These are phyloP conservation scores for Helicocarpus griseus DNA, from an alignment of 2,329 filamentous ascomycete species.

Conservation along the genomic window DNA sequence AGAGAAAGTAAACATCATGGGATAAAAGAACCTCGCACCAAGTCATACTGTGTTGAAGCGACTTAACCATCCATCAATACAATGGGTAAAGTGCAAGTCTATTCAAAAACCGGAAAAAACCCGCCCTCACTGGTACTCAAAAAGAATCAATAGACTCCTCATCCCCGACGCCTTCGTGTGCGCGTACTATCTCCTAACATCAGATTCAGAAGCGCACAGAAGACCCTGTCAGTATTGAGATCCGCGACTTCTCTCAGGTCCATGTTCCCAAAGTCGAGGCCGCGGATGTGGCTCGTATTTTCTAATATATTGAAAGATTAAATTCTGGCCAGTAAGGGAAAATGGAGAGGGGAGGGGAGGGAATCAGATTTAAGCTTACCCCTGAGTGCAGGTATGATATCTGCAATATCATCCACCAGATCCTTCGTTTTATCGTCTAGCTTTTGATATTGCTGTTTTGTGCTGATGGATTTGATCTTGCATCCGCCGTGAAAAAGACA, in stretches of 20 bases:
- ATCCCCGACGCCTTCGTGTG: background rate
- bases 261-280: background rate
- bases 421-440: background rate
- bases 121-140: too few species aligned
- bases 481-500: constrained; percentile 3
- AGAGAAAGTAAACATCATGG: background rate
- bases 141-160: background rate
- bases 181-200: background rate
- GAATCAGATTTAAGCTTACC: background rate
- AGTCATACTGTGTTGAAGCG: too few species aligned
- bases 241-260: background rate
- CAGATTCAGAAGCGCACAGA: background rate
- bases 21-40: background rate
- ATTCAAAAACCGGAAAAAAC: too few species aligned
- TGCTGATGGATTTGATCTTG: background rate
- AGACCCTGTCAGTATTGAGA: background rate
- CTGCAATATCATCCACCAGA: background rate
- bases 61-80: too few species aligned
- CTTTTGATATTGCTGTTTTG: background rate
- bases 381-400: background rate
- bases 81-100: too few species aligned
- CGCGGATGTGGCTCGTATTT: background rate
- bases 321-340: too few species aligned
- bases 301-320: too few species aligned
- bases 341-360: background rate